Base-by-base conservation (phyloP, 2,329 filamentous ascomycete genomes). In the Colletotrichum euphorbiae region DNA sequence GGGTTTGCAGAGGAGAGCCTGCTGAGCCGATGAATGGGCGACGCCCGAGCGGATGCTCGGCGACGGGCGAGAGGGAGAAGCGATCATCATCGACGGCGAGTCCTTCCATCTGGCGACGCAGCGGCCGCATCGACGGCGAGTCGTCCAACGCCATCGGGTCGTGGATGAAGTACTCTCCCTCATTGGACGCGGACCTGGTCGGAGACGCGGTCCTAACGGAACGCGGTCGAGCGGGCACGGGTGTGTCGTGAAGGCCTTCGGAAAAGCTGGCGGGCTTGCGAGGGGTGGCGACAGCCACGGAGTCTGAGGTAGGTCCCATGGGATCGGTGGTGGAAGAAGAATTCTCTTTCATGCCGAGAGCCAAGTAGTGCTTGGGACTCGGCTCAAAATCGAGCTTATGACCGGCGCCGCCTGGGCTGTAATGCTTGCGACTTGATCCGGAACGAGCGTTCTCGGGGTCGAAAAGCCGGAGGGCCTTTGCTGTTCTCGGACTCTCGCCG, bases 301-400 rank as follows among this genome's bases (percentile, higher is more conserved):
- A 40, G 19, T 42, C 11, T 58, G 36, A 8, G 15, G 9, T 13
- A 33, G 17, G 11, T 11, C 17, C 24, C 40, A 52, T 6, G 11
- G 36, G 4, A 4, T 17, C 19, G 6, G 51, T 9, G 2, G 45
- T 28, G 21, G 31, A 46, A 19, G n/a, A 5, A 15, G 50, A 46
- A 12, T 40, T 66, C 15, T 15, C 15, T 13, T 59, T 58, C 12
- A 54, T 48, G 15, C 40, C 33, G 17, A 50, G 65, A 31, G 52
- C 55, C 28, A 69, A n/a, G 17, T 55, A 54, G 48, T 51, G n/a
- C 42, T 69, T 56, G n/a, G 61, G 62, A 40, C 40, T 60, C 8
- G 48, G 21, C 8, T 66, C 55, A 24, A 66, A 66, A 43, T 55
- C 33, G 54, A 50, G 42, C 15, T 12, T 17, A 6, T 28, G 54